A percentile compares a stretch with the other conserved stretches of the same genome.
phyloP scores from a whole-genome alignment of 108 stramenopile genomes.

The Cyclotella distinguenda region DNA sequence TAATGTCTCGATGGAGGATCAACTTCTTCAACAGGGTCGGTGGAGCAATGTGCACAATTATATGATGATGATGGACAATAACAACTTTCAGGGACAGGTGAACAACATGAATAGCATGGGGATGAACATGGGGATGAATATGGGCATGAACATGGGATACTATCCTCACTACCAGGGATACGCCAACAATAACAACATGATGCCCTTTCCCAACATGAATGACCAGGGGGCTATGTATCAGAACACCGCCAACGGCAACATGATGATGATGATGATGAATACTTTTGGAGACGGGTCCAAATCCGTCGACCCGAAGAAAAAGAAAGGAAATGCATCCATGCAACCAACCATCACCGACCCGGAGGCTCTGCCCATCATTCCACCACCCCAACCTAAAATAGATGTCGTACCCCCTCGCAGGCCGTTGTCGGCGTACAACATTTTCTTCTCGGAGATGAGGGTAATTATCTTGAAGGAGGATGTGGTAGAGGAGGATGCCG shows the following conservation, averaged over 20 bases:
- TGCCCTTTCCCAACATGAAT: conserved; percentile 3
- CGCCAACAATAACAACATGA: background rate
- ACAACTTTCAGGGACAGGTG: background rate
- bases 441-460: conserved; percentile 36
- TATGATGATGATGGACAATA: background rate
- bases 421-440: conserved; percentile 39
- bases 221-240: background rate
- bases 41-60: conserved; percentile 2
- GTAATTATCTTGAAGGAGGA: conserved; percentile 25
- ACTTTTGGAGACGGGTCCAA: background rate
- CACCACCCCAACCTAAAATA: conserved; percentile 3
- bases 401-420: conserved; percentile 7
- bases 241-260: background rate
- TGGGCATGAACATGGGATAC: background rate
- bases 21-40: background rate
- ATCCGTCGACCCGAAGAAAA: background rate
- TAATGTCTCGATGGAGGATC: background rate
- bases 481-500: conserved; percentile 1
- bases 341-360: conserved; percentile 1
- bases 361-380: background rate
- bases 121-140: no score
- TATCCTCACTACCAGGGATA: background rate
- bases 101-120: background rate
- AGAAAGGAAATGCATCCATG: conserved; percentile 6
- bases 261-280: background rate